Conservation (phyloP, 768 basidiomycete species). For the Strobilomyces confusus region DNA sequence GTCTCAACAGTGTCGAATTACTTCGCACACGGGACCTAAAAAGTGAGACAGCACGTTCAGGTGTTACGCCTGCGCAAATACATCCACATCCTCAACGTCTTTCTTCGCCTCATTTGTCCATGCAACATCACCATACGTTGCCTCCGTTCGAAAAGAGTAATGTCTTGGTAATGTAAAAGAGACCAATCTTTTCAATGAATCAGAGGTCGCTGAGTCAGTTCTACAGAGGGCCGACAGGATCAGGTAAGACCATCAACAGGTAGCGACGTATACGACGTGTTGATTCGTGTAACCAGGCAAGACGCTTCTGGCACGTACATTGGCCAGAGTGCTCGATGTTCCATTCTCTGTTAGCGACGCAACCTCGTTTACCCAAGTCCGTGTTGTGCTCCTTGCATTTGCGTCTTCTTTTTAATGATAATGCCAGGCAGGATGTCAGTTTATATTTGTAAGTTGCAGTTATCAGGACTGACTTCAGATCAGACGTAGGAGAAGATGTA, state of each 20-base stretch:
- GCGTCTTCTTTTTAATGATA: conserved; percentile 10
- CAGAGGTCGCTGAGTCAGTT: conserved; percentile 3
- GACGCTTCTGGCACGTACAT: conserved; percentile 83
- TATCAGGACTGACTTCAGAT: conserved; percentile 4
- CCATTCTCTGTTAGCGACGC: conserved; percentile 94
- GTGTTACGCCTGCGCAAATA: conserved; percentile 55
- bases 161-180: conserved; percentile 78
- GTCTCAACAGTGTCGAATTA: too few relatives aligned
- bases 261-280: background rate
- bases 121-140: conserved; percentile 40
- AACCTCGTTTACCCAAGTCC: conserved; percentile 87
- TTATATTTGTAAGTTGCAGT: conserved; percentile 13
- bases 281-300: conserved; percentile 52
- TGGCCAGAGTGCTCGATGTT: conserved; percentile 89
- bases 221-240: conserved; percentile 77
- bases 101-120: conserved; percentile 32
- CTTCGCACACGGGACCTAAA: too few relatives aligned
- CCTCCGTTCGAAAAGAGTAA: conserved; percentile 93
- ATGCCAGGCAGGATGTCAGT: conserved; percentile 67
- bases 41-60: conserved; percentile 30
- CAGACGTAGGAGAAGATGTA: conserved; percentile 96
- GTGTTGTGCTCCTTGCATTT: conserved; percentile 12
- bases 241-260: conserved; percentile 45
- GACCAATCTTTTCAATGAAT: conserved; percentile 1
- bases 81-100: conserved; percentile 52